Evolutionary conservation across 2,329 filamentous ascomycete species (phyloP).

Genomic region (Aspergillus proliferans): DNA sequence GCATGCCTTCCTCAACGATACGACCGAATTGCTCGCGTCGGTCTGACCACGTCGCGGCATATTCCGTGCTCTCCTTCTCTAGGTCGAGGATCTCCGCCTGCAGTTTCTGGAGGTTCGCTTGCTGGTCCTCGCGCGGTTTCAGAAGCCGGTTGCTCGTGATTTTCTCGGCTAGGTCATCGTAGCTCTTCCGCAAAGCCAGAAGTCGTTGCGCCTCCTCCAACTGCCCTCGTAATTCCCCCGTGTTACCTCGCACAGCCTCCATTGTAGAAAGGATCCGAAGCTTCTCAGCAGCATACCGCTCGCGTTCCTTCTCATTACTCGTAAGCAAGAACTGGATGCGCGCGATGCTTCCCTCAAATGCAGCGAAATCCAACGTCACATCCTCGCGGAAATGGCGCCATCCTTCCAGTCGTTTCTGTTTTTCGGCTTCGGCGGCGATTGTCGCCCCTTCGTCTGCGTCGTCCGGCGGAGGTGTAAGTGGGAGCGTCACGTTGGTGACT

Average conservation of each 20-base stretch:
- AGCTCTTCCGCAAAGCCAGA: conserved; percentile 71
- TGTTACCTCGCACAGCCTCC: conserved; percentile 69
- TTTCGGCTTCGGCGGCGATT: conserved; percentile 43
- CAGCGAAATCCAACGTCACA: conserved; percentile 77
- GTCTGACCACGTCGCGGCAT: conserved; percentile 77
- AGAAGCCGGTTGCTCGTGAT: conserved; percentile 77
- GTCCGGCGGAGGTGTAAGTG: conserved; percentile 64
- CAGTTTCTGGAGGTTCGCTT: conserved; percentile 69
- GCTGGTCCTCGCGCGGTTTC: conserved; percentile 76
- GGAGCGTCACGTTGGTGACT: conserved; percentile 48
- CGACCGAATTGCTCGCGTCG: conserved; percentile 77
- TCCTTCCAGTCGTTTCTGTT: conserved; percentile 48
- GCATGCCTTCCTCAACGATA: conserved; percentile 87
- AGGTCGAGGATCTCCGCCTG: conserved; percentile 84
- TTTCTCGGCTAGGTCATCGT: conserved; percentile 80
- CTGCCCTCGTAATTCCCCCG: conserved; percentile 63
- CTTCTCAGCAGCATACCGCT: conserved; percentile 76
- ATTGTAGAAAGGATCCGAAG: conserved; percentile 71
- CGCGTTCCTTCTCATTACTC: conserved; percentile 75
- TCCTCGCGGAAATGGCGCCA: conserved; percentile 72
- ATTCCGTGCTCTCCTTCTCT: conserved; percentile 74
- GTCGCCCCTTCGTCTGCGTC: conserved; percentile 36
- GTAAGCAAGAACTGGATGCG: conserved; percentile 81
- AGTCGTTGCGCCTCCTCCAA: conserved; percentile 70
- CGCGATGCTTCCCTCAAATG: conserved; percentile 78